Conservation (phyloP, 345 rosid species). For the Corymbia maculata region DNA sequence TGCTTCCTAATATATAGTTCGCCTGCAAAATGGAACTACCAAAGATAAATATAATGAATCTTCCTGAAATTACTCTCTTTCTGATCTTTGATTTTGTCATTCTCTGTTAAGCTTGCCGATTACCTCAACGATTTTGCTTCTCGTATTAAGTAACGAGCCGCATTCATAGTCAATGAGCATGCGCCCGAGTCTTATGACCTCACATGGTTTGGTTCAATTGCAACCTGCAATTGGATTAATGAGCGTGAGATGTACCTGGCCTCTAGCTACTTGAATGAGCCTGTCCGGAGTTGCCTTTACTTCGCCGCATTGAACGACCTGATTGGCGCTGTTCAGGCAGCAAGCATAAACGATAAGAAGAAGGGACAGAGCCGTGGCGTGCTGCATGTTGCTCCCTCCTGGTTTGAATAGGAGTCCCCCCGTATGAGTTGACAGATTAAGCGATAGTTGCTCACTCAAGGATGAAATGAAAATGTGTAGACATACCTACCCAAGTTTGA, state of each 20-base stretch:
- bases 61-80: background rate
- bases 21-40: constrained; percentile 11
- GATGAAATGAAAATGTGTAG: background rate
- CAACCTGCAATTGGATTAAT: too few relatives aligned
- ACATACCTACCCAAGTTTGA: background rate
- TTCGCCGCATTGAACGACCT: constrained; percentile 17
- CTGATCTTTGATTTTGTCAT: background rate
- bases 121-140: background rate
- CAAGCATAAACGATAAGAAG: constrained; percentile 38
- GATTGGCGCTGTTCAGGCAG: constrained; percentile 1
- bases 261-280: constrained; percentile 22
- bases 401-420: constrained; percentile 47
- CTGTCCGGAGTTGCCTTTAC: constrained; percentile 8
- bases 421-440: background rate
- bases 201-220: too few relatives aligned
- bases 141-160: too few relatives aligned
- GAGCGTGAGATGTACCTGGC: constrained; percentile 18
- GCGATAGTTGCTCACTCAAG: background rate
- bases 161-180: too few relatives aligned
- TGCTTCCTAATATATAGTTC: constrained; percentile 80
- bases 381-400: constrained; percentile 43
- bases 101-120: background rate
- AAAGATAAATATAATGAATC: background rate
- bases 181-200: too few relatives aligned
- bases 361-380: constrained; percentile 28